Evolutionary conservation across 1,139 yeast species (phyloP), one percentile per base, ranked within the genome.

Genomic region (Geotrichum histeridarum): DNA sequence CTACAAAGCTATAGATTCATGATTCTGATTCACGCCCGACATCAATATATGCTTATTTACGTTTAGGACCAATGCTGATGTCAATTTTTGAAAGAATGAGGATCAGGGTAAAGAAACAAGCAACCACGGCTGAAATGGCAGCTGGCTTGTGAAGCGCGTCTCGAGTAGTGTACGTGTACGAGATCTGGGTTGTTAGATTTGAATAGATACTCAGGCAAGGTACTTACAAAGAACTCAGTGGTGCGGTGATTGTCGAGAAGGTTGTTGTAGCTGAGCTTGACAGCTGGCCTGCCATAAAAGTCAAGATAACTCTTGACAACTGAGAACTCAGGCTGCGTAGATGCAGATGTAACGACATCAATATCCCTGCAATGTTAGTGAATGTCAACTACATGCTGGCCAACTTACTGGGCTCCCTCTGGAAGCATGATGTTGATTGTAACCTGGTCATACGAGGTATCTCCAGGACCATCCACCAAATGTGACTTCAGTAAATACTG

Each of bases 281-380:
- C 79, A 62, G 86, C 85, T 38, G 87, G 83, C 63, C 91, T 93
- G 32, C 99, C 99, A 45, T 76, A 73, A 51, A 88, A 78, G 71
- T 93, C 98, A 63, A 91, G 80, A 70, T 83, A 90, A 30, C 70
- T 51, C 47, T 55, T 55, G 35, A 54, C 48, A 14, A 53, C 45
- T 9, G 37, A 81, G 82, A 59, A 75, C 70, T 58, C 78, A 59
- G 53, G 76, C 59, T 15, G 71, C 32, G 60, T 63, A 55, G 74
- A 53, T 11, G 53, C 56, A 17, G 60, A 51, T 27, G 63, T 50
- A n/a, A 59, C 59, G 8, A 55, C 58, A 42, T 56, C 58, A 41
- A 56, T 62, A 17, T 37, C 39, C 39, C 39, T 37, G n/a, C n/a
- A 37, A n/a, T 8, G 9, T 11, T n/a, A 7, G 39, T 37, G 5